Percentiles rank a stretch among this genome's conserved stretches.
Conservation (phyloP, 345 rosid species). For the Cardamine chenopodiifolia region DNA sequence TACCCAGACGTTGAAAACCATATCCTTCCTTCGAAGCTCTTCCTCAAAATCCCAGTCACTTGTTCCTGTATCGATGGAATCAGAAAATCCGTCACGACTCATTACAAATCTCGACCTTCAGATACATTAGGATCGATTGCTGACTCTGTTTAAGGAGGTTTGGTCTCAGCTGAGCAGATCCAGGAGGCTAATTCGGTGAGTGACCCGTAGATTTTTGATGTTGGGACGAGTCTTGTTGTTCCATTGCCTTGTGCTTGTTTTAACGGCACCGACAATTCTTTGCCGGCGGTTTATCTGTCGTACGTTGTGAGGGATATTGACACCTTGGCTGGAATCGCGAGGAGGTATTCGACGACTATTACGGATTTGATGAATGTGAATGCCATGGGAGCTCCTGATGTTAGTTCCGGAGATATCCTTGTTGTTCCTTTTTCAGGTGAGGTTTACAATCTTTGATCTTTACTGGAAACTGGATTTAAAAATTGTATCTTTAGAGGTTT, state of each 20-base stretch:
- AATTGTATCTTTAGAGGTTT: not conserved
- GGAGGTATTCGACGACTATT: constrained; percentile 72
- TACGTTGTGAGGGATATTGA: constrained; percentile 79
- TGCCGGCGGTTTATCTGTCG: constrained; percentile 88
- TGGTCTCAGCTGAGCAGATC: constrained; percentile 93
- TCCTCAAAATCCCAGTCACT: constrained; percentile 74
- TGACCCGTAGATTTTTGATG: constrained; percentile 84
- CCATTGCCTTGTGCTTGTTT: constrained; percentile 97
- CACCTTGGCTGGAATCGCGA: constrained; percentile 72
- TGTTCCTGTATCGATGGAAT: constrained; percentile 95
- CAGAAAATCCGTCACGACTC: constrained; percentile 77
- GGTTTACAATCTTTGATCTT: not conserved
- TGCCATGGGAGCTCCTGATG: constrained; percentile 85
- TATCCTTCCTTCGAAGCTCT: constrained; percentile 84
- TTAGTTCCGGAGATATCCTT: constrained; percentile 78
- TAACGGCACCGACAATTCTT: constrained; percentile 81
- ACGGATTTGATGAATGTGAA: constrained; percentile 98
- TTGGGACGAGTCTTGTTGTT: constrained; percentile 71
- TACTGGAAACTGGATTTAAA: not conserved
- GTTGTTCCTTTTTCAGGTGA: constrained; percentile 89
- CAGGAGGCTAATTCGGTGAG: constrained; percentile 79
- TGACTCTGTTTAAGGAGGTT: constrained; percentile 68
- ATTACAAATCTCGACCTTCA: constrained; percentile 86
- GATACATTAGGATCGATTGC: constrained; percentile 72
- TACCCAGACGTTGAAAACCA: constrained; percentile 96